Percentiles rank a stretch among this genome's conserved stretches.
Evolutionary conservation across 768 basidiomycete species (phyloP).

Genomic region (Mycena maculata): DNA sequence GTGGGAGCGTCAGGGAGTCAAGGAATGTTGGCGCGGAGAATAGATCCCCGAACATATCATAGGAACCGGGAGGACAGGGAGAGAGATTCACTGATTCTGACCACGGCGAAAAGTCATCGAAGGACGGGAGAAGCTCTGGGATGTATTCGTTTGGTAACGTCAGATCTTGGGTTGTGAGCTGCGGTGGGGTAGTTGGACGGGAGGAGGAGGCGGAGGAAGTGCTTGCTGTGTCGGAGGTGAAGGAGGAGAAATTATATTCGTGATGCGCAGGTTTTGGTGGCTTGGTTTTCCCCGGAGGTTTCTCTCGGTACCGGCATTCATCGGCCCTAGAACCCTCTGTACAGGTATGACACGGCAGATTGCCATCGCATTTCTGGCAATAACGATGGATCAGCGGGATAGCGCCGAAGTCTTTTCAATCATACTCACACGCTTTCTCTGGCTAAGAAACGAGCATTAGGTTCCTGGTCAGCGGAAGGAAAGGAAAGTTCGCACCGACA

Average conservation of each 20-base stretch:
- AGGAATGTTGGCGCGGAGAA: neutral
- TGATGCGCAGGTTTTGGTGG: neutral
- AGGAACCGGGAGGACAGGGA: neutral
- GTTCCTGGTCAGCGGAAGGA: neutral
- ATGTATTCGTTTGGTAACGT: neutral
- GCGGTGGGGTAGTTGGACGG: slow-evolving; percentile 10
- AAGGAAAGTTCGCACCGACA: slow-evolving; percentile 23
- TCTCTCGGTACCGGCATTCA: slow-evolving; percentile 33
- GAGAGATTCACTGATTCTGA: neutral
- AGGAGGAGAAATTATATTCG: neutral
- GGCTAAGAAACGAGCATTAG: slow-evolving; percentile 14
- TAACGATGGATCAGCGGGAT: neutral
- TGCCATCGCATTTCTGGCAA: slow-evolving; percentile 29
- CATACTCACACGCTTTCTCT: slow-evolving; percentile 30
- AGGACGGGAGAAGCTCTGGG: neutral
- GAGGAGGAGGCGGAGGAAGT: slow-evolving; percentile 15
- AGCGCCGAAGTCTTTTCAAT: neutral
- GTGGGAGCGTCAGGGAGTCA: neutral
- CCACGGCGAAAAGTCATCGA: slow-evolving; percentile 7
- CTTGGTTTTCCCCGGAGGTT: neutral
- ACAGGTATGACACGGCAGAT: slow-evolving; percentile 28
- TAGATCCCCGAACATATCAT: neutral
- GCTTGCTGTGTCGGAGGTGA: slow-evolving; percentile 20
- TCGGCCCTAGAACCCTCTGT: slow-evolving; percentile 17
- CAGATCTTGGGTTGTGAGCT: neutral